A percentile compares a stretch with the other conserved stretches of the same genome.
Evolutionary conservation across 1,139 yeast species (phyloP).

Genomic region (Yamadazyma spencermartinsiae): DNA sequence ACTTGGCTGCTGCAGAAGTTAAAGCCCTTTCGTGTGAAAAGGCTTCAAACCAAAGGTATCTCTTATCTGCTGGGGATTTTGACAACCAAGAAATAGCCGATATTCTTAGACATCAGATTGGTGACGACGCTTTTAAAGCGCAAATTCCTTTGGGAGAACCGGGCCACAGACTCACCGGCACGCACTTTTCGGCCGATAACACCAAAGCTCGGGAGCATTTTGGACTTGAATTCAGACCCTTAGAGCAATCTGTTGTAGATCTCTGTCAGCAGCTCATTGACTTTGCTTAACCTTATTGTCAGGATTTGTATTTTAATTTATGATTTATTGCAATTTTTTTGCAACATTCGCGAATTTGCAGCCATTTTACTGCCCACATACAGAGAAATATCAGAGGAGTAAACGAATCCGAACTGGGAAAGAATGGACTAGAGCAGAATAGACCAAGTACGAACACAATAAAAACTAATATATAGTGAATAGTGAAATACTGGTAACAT

Average conservation of each 20-base stretch:
- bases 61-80: slow-evolving; percentile 28
- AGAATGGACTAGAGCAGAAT: too few relatives aligned
- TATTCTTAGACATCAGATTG: slow-evolving; percentile 16
- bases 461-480: too few relatives aligned
- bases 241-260: slow-evolving; percentile 39
- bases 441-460: too few relatives aligned
- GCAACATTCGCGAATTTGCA: too few relatives aligned
- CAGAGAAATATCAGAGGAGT: too few relatives aligned
- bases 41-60: slow-evolving; percentile 29
- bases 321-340: too few relatives aligned
- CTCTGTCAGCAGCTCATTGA: slow-evolving; percentile 34
- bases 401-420: too few relatives aligned
- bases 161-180: slow-evolving; percentile 20
- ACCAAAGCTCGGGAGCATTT: slow-evolving; percentile 19
- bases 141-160: slow-evolving; percentile 23
- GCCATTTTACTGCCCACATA: too few relatives aligned
- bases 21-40: slow-evolving; percentile 22
- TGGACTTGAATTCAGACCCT: slow-evolving; percentile 29
- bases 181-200: slow-evolving; percentile 23
- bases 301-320: too few relatives aligned
- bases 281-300: too few relatives aligned
- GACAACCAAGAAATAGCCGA: slow-evolving; percentile 29
- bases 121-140: slow-evolving; percentile 4
- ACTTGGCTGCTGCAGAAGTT: slow-evolving; percentile 40
- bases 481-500: too few relatives aligned